Evolutionary conservation across 805 yeast genomes (phyloP).

Genomic region (Kazachstania kunashirensis): DNA sequence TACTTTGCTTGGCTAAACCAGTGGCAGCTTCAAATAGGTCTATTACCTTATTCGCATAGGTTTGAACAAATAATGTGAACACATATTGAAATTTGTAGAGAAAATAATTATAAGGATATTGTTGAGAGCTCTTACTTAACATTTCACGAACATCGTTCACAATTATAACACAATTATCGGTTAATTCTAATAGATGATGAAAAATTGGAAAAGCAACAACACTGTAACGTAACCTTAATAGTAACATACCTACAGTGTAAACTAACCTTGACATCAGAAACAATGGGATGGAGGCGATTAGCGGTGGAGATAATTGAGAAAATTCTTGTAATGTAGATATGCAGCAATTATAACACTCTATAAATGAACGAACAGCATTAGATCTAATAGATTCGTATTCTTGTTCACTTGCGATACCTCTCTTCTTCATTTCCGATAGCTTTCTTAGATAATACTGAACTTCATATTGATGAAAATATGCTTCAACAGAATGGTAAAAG

Average conservation of each 20-base stretch:
- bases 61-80: constrained; percentile 49
- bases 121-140: constrained; percentile 23
- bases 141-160: constrained; percentile 20
- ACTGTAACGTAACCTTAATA: constrained; percentile 46
- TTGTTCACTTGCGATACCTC: neutral
- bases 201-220: constrained; percentile 44
- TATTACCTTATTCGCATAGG: constrained; percentile 47
- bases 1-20: neutral
- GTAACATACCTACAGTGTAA: constrained; percentile 53
- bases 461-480: constrained; percentile 53
- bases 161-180: constrained; percentile 34
- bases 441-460: constrained; percentile 22
- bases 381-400: neutral
- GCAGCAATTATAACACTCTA: constrained; percentile 46
- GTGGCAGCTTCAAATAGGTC: constrained; percentile 9
- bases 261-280: constrained; percentile 47
- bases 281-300: constrained; percentile 49
- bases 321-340: constrained; percentile 41
- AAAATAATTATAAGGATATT: constrained; percentile 39
- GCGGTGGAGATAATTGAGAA: constrained; percentile 34
- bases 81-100: constrained; percentile 47
- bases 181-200: constrained; percentile 37
- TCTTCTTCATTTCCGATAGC: constrained; percentile 3
- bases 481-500: constrained; percentile 54
- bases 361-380: constrained; percentile 32